Evolutionary conservation across 805 yeast genomes (phyloP).

Genomic region (Isabelozyma heimii): DNA sequence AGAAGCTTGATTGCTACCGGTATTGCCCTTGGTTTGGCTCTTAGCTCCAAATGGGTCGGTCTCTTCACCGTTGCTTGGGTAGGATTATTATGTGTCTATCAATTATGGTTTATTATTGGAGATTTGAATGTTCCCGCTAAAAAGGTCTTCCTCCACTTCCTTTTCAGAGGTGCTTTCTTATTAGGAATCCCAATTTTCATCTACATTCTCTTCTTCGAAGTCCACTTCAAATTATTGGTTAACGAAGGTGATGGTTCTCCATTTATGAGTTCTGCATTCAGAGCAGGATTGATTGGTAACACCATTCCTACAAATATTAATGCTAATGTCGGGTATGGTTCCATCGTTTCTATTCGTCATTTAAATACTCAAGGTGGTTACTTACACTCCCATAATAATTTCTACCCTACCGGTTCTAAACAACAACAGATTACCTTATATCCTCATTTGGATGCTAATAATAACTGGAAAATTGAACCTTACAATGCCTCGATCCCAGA

Average conservation of each 20-base stretch:
- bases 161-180: conserved; percentile 50
- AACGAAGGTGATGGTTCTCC: conserved; percentile 72
- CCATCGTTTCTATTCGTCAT: conserved; percentile 66
- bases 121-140: conserved; percentile 54
- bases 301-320: conserved; percentile 54
- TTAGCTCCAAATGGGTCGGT: conserved; percentile 83
- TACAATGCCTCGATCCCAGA: conserved; percentile 59
- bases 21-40: conserved; percentile 67
- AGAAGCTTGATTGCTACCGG: conserved; percentile 64
- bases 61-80: conserved; percentile 78
- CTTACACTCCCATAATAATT: conserved; percentile 73
- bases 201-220: conserved; percentile 56
- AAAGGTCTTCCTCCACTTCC: conserved; percentile 45
- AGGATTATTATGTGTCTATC: conserved; percentile 58
- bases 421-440: conserved; percentile 82
- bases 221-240: conserved; percentile 58
- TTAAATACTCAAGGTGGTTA: conserved; percentile 74
- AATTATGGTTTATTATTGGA: conserved; percentile 71
- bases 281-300: conserved; percentile 59
- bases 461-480: conserved; percentile 69
- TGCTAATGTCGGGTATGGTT: conserved; percentile 73
- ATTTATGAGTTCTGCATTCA: conserved; percentile 71
- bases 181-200: conserved; percentile 57
- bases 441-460: conserved; percentile 74
- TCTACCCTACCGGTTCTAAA: conserved; percentile 74